These are phyloP conservation scores for Closterium sp. DNA, from an alignment of 139 green algal genomes.

Conservation along the genomic window DNA sequence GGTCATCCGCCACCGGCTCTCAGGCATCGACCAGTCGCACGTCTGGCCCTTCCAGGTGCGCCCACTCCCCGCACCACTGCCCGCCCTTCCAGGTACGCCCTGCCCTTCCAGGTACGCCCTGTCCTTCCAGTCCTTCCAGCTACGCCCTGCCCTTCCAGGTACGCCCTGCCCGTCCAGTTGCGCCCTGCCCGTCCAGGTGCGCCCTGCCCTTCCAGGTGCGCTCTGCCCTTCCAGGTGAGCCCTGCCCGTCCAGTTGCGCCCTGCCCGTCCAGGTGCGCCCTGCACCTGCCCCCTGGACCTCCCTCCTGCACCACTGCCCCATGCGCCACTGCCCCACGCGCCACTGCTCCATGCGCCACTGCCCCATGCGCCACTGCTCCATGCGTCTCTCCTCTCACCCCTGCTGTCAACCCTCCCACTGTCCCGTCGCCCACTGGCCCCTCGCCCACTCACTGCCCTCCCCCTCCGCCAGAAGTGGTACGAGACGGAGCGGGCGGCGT, in stretches of 20 bases:
- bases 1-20: slow-evolving; percentile 53
- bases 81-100: background rate
- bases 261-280: background rate
- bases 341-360: background rate
- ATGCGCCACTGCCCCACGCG: background rate
- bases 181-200: background rate
- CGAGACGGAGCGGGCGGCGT: slow-evolving; percentile 69
- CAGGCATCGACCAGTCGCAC: slow-evolving; percentile 28
- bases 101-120: background rate
- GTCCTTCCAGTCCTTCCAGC: too few species aligned
- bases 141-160: slow-evolving; percentile 54
- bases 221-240: slow-evolving; percentile 49
- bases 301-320: background rate
- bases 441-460: too few species aligned
- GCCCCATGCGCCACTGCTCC: background rate
- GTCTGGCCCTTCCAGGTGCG: slow-evolving; percentile 53
- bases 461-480: slow-evolving; percentile 58
- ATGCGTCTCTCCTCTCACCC: background rate
- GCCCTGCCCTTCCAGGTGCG: background rate
- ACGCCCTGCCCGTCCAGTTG: too few species aligned
- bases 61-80: too few species aligned
- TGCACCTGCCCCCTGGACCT: too few species aligned
- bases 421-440: too few species aligned
- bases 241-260: background rate
- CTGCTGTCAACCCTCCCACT: background rate